These are phyloP conservation scores for Nothophaeocryptopus gaeumannii DNA, from an alignment of 2,329 filamentous ascomycete species.

Conservation along the genomic window DNA sequence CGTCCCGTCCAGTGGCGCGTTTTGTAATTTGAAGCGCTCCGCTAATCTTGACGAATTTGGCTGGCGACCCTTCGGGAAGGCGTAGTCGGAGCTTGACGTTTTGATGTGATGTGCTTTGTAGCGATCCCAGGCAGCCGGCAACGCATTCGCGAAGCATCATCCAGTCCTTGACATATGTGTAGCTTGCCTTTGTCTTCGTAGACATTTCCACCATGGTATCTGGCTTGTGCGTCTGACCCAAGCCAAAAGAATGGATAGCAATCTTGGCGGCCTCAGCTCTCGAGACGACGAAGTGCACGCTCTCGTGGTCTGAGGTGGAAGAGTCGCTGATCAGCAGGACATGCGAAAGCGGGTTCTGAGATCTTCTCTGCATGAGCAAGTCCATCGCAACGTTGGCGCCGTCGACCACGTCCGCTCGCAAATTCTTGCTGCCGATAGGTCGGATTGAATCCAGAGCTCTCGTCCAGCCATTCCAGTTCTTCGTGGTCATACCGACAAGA, in stretches of 20 bases:
- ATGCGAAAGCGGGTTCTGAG: conserved; percentile 89
- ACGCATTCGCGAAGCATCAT: conserved; percentile 99
- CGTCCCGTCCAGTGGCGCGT: conserved; percentile 88
- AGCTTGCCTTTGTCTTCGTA: conserved; percentile 90
- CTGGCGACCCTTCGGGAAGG: conserved; percentile 90
- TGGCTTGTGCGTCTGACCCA: conserved; percentile 95
- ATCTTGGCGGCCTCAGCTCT: conserved; percentile 97
- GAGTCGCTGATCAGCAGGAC: conserved; percentile 98
- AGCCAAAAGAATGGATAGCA: conserved; percentile 90
- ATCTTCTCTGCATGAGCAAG: conserved; percentile 93
- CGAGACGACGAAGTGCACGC: conserved; percentile 96
- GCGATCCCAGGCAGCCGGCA: conserved; percentile 83
- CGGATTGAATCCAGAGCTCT: conserved; percentile 83
- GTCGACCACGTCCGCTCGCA: conserved; percentile 93
- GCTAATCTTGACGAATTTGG: conserved; percentile 98
- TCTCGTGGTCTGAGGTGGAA: conserved; percentile 88
- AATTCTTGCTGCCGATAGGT: conserved; percentile 92
- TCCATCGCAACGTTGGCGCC: conserved; percentile 99
- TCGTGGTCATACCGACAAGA: conserved; percentile 96
- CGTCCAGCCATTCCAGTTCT: conserved; percentile 87
- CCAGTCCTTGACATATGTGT: conserved; percentile 99
- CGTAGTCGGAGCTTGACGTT: conserved; percentile 95
- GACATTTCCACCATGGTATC: conserved; percentile 99
- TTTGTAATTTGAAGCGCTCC: conserved; percentile 95
- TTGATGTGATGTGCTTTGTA: conserved; percentile 95